Percentiles rank a stretch among this genome's conserved stretches.
These are phyloP conservation scores for Aspergillus sclerotialis DNA, from an alignment of 2,329 filamentous ascomycete genomes.

Conservation along the genomic window DNA sequence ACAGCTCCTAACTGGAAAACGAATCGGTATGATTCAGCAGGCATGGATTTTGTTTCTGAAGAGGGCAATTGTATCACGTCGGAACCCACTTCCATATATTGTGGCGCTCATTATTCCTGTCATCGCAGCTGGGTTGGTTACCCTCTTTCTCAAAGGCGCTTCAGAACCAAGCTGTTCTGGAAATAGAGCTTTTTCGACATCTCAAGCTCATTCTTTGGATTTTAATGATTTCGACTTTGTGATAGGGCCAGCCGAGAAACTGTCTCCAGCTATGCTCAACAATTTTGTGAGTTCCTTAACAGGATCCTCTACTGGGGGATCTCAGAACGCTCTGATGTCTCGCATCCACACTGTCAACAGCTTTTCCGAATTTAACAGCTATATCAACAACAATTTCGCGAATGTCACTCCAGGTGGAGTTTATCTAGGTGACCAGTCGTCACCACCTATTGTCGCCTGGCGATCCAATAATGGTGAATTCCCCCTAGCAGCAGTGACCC, in stretches of 20 bases:
- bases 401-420: constrained; percentile 72
- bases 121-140: constrained; percentile 69
- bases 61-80: constrained; percentile 66
- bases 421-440: constrained; percentile 60
- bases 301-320: constrained; percentile 20
- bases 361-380: constrained; percentile 61
- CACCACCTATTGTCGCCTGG: constrained; percentile 63
- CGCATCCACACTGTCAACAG: constrained; percentile 53
- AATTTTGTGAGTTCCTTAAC: constrained; percentile 9
- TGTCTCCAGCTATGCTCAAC: constrained; percentile 18
- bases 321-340: constrained; percentile 28
- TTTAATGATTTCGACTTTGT: constrained; percentile 27
- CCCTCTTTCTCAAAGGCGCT: constrained; percentile 62
- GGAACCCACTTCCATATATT: constrained; percentile 70
- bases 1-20: constrained; percentile 58
- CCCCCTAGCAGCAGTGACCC: constrained; percentile 44
- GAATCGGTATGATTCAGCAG: constrained; percentile 64
- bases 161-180: constrained; percentile 48
- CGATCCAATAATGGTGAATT: constrained; percentile 55
- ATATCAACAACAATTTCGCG: constrained; percentile 55
- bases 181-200: constrained; percentile 10
- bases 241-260: constrained; percentile 26
- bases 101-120: constrained; percentile 72
- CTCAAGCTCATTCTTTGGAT: constrained; percentile 20
- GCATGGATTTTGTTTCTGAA: constrained; percentile 70